Percentiles rank a stretch among this genome's conserved stretches.
phyloP scores from a whole-genome alignment of 495 filamentous ascomycete genomes.

The Penicillium mononematosum region DNA sequence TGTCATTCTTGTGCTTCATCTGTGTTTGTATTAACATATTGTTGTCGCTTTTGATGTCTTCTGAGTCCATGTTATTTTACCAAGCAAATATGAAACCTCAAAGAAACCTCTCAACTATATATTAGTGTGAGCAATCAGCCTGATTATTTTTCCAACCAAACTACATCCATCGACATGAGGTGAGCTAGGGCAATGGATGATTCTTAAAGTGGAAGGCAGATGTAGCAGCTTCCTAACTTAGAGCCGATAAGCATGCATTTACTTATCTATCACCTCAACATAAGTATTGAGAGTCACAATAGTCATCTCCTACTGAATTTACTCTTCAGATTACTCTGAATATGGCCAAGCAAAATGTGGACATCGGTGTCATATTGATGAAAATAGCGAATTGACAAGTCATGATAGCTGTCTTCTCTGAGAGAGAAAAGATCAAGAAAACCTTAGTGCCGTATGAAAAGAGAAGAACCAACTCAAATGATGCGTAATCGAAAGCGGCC shows the following conservation, averaged over 20 bases:
- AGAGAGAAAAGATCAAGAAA: too few species aligned
- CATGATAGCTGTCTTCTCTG: background rate
- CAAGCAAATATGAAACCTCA: background rate
- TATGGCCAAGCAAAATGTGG: background rate
- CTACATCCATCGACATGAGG: background rate
- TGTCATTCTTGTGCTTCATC: background rate
- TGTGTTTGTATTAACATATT: background rate
- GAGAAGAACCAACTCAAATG: background rate
- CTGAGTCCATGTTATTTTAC: background rate
- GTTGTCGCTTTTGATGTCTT: background rate
- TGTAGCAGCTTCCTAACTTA: background rate
- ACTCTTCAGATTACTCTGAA: background rate
- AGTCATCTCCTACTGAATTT: background rate
- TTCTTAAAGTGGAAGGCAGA: background rate
- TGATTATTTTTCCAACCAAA: too few species aligned
- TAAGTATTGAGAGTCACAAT: background rate
- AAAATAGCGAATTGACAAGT: background rate
- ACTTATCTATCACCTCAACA: background rate
- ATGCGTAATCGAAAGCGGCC: background rate
- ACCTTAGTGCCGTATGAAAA: too few species aligned
- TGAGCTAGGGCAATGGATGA: background rate
- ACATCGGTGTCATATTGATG: background rate
- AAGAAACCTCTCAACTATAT: too few species aligned
- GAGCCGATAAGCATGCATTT: background rate
- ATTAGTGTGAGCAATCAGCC: too few species aligned